Base-by-base conservation (phyloP, 345 rosid genomes). In the Mallotus nudiflorus region DNA sequence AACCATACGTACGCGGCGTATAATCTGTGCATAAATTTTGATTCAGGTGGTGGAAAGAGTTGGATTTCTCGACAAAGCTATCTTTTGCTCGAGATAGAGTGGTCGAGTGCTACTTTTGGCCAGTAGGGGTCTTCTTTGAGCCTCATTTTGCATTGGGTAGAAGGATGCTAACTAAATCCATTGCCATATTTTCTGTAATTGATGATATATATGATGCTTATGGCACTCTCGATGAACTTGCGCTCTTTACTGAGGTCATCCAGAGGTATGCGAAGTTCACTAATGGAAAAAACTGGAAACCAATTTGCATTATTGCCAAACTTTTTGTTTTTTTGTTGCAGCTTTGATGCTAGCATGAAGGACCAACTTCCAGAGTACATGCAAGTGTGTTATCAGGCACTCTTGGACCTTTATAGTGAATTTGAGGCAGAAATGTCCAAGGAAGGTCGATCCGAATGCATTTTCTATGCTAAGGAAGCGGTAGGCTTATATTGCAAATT, bases 1-100 rank as follows among this genome's bases (percentile, higher is more conserved):
- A 39, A 9, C 6, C 9, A 39, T 39, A 39, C 4, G 4, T 9
- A 39, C 42, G 9, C 27, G n/a, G n/a, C n/a, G 4, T 6, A 33
- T 2, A 33, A 33, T 33, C 3, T 33, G 4, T 33, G 6, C 6
- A 33, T 33, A 6, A 6, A 33, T 33, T 33, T 33, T 33, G 37
- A 33, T 7, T 44, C 65, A 73, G 77, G 62, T 73, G 72, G 77
- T 73, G 77, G 77, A 67, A 58, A 59, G 40, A 2, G 39, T 25
- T 73, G 62, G 71, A 73, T 11, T 20, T 67, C 2, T 9, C 67
- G n/a, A 27, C 67, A 12, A 60, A 42, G 9, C 14, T 73, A 20
- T 53, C 71, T 2, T 73, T 48, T 42, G 72, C 72, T 55, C 13
- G 72, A 18, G 62, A 71, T 20, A 62, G 73, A 18, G 1, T 70